Evolutionary conservation across 345 rosid species (phyloP), one percentile per base, ranked within the genome.

Genomic region (Pseudoturritis turrita): DNA sequence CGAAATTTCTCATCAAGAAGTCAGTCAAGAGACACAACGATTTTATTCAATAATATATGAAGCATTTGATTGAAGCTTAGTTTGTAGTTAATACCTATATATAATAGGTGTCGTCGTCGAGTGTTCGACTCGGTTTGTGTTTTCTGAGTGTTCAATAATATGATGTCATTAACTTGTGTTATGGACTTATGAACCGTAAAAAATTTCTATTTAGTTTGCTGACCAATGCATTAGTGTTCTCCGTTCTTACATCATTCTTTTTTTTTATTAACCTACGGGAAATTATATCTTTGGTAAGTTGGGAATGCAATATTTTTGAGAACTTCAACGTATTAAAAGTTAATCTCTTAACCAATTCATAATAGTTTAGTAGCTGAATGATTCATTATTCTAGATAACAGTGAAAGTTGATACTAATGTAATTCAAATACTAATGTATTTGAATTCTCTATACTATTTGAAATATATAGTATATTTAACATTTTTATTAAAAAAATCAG

Each of bases 111-210:
- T 52, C 69, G 41, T 62, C 62, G 26, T 71, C 26, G 54, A 62
- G 69, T 62, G 69, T 71, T 71, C 61, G 40, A 71, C 51, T 60
- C 19, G 21, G 60, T 37, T 47, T 28, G 53, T 61, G 62, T 72
- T 62, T 37, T 69, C 33, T 59, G 51, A 70, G 41, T 45, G 25
- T 61, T 61, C 14, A 43, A 61, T 61, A 43, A 21, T 4, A 8
- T 52, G 44, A 62, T 53, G 37, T 72, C 70, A 62, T 39, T 44
- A 33, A 52, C 37, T 31, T 62, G 46, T 44, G 21, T 22, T 0
- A 9, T 21, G 22, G 33, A 41, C 15, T 55, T 41, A 8, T 28
- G 33, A 8, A 14, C 35, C 23, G 44, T 64, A 19, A 21, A 33
- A 35, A 3, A 41, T 18, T 29, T 14, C 9, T 19, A 26, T 40